Conservation (phyloP, 495 filamentous ascomycete species). For the Lindgomyces ingoldianus region DNA sequence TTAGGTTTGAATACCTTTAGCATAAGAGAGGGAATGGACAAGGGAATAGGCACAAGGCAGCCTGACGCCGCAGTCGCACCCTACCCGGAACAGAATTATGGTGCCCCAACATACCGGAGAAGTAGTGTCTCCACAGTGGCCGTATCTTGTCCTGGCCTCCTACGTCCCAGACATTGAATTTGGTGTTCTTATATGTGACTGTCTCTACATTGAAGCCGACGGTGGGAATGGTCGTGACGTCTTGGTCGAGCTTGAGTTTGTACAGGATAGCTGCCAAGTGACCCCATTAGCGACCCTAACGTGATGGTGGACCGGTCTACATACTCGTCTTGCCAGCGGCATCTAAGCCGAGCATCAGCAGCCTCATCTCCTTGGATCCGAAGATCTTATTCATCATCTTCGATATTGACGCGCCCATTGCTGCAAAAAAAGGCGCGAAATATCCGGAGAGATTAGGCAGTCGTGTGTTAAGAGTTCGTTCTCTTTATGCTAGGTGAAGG, state of each 20-base stretch:
- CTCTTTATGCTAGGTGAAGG: too few species aligned
- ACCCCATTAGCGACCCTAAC: too few species aligned
- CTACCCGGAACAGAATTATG: conserved; percentile 31
- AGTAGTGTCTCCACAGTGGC: conserved; percentile 97
- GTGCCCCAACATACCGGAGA: conserved; percentile 67
- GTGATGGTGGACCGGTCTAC: conserved; percentile 28
- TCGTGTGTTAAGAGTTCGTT: conserved; percentile 18
- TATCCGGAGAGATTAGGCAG: conserved; percentile 20
- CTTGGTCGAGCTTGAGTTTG: conserved; percentile 96
- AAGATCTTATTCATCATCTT: conserved; percentile 97
- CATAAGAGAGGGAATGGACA: too few species aligned
- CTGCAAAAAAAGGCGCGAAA: conserved; percentile 3
- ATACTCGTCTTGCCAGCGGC: conserved; percentile 96
- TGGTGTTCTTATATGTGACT: conserved; percentile 98
- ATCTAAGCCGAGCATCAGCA: conserved; percentile 96
- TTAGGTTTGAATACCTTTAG: too few species aligned
- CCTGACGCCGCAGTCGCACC: background rate
- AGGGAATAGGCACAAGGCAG: background rate
- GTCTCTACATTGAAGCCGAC: conserved; percentile 99
- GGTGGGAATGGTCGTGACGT: conserved; percentile 98
- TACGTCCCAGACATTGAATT: conserved; percentile 99
- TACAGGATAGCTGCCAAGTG: conserved; percentile 84
- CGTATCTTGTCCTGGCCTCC: conserved; percentile 99
- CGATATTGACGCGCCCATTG: conserved; percentile 77
- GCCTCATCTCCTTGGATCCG: conserved; percentile 96